These are phyloP conservation scores for Catunica adiposa DNA, from an alignment of 2,329 filamentous ascomycete genomes.

Conservation along the genomic window DNA sequence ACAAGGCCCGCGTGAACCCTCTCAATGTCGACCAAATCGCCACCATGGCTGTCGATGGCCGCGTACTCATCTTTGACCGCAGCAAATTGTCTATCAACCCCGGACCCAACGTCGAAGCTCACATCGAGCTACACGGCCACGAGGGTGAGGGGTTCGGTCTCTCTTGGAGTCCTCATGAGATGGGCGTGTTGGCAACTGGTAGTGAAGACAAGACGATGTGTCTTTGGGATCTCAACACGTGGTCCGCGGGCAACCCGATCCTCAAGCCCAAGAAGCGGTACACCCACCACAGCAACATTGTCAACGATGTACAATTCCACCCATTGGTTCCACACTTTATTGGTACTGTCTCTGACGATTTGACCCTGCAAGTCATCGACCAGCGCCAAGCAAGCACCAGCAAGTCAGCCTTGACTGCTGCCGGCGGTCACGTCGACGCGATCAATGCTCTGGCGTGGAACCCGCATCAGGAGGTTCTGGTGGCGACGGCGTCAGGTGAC, in stretches of 20 bases:
- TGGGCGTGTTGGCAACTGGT: conserved; percentile 72
- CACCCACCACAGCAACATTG: conserved; percentile 74
- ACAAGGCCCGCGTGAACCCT: conserved; percentile 95
- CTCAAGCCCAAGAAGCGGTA: conserved; percentile 60
- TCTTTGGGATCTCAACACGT: conserved; percentile 76
- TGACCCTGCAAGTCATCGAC: conserved; percentile 84
- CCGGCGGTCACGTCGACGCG: conserved; percentile 69
- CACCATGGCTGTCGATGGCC: conserved; percentile 74
- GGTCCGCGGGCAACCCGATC: conserved; percentile 50
- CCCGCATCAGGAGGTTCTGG: conserved; percentile 70
- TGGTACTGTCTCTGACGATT: conserved; percentile 86
- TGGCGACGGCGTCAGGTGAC: conserved; percentile 87
- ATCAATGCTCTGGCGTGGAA: conserved; percentile 96
- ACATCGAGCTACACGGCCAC: conserved; percentile 76
- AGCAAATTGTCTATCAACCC: conserved; percentile 79
- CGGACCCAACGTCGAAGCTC: conserved; percentile 56
- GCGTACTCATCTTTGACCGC: conserved; percentile 84
- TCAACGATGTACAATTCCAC: conserved; percentile 95
- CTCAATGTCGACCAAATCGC: conserved; percentile 96
- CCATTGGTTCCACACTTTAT: conserved; percentile 72
- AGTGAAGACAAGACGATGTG: conserved; percentile 85
- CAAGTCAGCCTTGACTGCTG: conserved; percentile 50
- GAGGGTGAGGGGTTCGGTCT: conserved; percentile 80
- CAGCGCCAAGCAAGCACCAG: conserved; percentile 51
- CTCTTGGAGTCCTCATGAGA: conserved; percentile 74